Evolutionary conservation across 148 eudicot species (phyloP), one percentile per base, ranked within the genome.

Genomic region (Chenopodium quinoa): DNA sequence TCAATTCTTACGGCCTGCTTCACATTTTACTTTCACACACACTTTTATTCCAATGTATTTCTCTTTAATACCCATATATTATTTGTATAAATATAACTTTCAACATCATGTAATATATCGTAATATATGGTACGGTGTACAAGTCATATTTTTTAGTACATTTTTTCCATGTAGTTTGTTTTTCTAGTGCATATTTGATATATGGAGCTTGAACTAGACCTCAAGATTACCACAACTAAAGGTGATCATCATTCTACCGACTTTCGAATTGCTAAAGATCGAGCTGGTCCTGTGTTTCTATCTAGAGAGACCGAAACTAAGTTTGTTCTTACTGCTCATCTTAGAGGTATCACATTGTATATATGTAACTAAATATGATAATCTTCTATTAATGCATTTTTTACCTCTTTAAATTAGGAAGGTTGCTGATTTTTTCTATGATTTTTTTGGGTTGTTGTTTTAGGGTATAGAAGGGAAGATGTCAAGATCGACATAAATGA

Each of bases 201-300:
- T 12, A 94, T 95, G 95, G 97, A 91, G 82, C 76, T 89, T 17
- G 93, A 90, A 76, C 71, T 90, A 65, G 92, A 93, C 27, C 86
- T 91, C 27, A 94, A 91, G 84, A 81, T 92, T 29, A 83, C 89
- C 0, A 89, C 82, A 80, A 77, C 73, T 20, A 16, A 82, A 12
- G 92, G 91, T 71, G 91, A 89, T 62, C 79, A 63, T 54, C 50
- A 74, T 19, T 86, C 89, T 5, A 78, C 90, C 12, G 89, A 90
- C 69, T 79, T 93, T 40, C 82, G 80, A 16, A 31, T 90, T 23
- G 83, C 90, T 16, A 93, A 89, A 76, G 88, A 88, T 83, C 86
- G 85, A 79, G 85, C 76, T 2, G 88, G 88, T 69, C 91, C 88
- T 13, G 8, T 88, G 44, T 93, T 95, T 82, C 2, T 82, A 20